Conservation (phyloP, 345 rosid genomes). For the Mercurialis annua region DNA sequence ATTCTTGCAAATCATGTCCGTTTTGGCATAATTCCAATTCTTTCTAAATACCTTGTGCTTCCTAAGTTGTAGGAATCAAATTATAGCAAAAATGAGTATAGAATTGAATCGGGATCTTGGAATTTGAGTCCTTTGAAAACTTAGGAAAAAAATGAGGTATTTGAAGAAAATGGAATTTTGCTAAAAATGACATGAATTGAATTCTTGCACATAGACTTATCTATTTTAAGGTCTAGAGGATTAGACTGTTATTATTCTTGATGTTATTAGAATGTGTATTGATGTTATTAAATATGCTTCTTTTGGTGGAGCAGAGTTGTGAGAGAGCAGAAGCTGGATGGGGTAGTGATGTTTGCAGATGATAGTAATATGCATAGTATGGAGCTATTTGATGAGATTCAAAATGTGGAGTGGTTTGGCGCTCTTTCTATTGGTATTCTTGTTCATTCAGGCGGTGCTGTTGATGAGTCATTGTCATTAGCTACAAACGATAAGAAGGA, state of each 20-base stretch:
- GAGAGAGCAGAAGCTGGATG: constrained; percentile 86
- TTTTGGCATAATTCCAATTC: too few relatives aligned
- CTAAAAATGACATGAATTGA: background rate
- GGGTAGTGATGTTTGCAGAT: constrained; percentile 88
- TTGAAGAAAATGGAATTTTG: too few relatives aligned
- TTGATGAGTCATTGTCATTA: constrained; percentile 39
- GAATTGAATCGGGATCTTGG: too few relatives aligned
- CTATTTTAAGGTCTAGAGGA: background rate
- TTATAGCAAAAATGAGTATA: too few relatives aligned
- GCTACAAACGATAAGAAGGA: constrained; percentile 28
- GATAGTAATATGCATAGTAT: constrained; percentile 97
- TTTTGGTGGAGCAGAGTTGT: constrained; percentile 54
- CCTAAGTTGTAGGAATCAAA: too few relatives aligned
- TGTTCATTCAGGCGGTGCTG: constrained; percentile 44
- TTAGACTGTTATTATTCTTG: background rate
- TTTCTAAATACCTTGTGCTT: too few relatives aligned
- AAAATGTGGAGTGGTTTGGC: constrained; percentile 87
- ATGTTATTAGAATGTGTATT: constrained; percentile 17
- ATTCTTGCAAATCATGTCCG: too few relatives aligned
- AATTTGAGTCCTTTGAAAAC: too few relatives aligned
- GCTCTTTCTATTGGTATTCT: constrained; percentile 84
- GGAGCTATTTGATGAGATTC: constrained; percentile 94
- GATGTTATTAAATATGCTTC: constrained; percentile 13
- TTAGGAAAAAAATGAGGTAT: too few relatives aligned
- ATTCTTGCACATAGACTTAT: background rate